Conservation (phyloP, 768 basidiomycete genomes). For the Trametopsis cervina region DNA sequence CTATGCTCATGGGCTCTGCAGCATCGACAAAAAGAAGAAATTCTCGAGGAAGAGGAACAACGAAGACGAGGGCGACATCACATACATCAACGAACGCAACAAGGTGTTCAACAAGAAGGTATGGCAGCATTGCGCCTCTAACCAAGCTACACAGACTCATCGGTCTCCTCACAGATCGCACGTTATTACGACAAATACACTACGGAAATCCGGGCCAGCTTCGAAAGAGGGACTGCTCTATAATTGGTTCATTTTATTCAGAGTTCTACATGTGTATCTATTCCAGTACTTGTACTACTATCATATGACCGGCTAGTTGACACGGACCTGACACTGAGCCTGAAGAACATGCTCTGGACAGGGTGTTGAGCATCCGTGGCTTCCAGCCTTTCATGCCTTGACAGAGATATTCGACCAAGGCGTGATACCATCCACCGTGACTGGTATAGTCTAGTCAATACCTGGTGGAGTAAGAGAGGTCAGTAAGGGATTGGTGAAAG, state of each 20-base stretch:
- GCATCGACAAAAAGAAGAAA: constrained; percentile 84
- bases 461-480: neutral
- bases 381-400: no score
- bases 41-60: constrained; percentile 86
- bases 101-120: constrained; percentile 98
- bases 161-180: constrained; percentile 54
- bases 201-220: constrained; percentile 91
- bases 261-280: constrained; percentile 5
- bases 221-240: constrained; percentile 93
- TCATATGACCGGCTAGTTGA: no score
- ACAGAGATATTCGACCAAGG: no score
- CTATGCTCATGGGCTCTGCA: constrained; percentile 25
- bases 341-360: no score
- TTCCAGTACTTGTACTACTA: constrained; percentile 2
- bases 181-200: constrained; percentile 98
- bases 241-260: constrained; percentile 28
- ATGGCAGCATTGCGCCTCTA: constrained; percentile 9
- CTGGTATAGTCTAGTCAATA: no score
- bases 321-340: no score
- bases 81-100: constrained; percentile 98
- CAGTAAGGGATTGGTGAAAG: neutral
- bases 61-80: constrained; percentile 94
- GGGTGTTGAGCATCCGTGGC: no score
- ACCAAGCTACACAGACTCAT: constrained; percentile 1
- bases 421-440: no score